Base-by-base conservation (phyloP, 75 land plant species). In the Sequoiadendron giganteum region DNA sequence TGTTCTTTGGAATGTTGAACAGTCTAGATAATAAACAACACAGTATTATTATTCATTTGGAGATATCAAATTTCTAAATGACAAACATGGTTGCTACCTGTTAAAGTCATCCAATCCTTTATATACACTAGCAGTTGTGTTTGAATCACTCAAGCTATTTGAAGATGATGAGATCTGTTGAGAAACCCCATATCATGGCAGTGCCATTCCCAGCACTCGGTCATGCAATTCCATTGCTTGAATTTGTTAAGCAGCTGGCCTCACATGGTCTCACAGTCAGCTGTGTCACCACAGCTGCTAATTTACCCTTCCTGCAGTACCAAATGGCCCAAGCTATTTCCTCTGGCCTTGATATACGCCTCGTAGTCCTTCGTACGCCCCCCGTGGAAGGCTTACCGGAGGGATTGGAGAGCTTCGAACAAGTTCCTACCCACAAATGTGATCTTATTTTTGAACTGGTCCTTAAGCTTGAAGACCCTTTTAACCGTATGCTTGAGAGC, bases 121-220 rank as follows among this genome's bases (percentile, higher is more conserved):
- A 18, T 18, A 18, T 18, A 1, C 11, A 48, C 52, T 48, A 10
- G 1, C 21, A 18, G 5, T 2, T 56, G 18, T 15, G 21, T 56
- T 56, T 56, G 61, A 15, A 15, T 15, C 61, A 0, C 21, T 5
- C 21, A 56, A 56, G 21, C 61, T 3, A 15, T 18, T 56, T 3
- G 18, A 32, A 25, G 9, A 73, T 15, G 43, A 79, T 79, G 82
- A 78, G 18, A 5, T 4, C 5, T 19, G 5, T 18, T 19, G 39
- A 39, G 28, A 79, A 79, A 1, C 82, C 82, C 45, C 82, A 40
- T 18, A 2, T 79, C 16, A 43, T 79, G 7, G 25, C 43, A 38
- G 43, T 79, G 42, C 93, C 93, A 14, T 90, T 92, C 87, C 86
- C 89, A 89, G 45, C 90, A 10, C 85, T 87, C 75, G 93, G 93